Conservation (phyloP, 2,329 filamentous ascomycete species). For the Apiospora rasikravindrae region DNA sequence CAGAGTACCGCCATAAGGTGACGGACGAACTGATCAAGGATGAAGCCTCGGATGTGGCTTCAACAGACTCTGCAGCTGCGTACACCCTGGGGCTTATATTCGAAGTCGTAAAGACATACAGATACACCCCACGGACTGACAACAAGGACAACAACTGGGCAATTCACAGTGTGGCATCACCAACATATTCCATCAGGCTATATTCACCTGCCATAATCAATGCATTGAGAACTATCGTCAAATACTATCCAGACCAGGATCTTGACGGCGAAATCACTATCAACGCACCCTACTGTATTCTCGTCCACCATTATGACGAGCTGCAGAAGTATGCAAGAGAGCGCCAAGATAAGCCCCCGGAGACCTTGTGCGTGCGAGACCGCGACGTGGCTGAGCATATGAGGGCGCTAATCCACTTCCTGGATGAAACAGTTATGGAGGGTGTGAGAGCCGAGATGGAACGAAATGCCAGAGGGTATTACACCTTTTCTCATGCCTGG, state of each 20-base stretch:
- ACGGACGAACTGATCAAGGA: neutral
- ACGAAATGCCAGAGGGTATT: conserved; percentile 25
- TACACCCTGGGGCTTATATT: neutral
- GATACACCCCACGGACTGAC: neutral
- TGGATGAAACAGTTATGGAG: conserved; percentile 33
- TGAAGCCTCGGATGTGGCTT: neutral
- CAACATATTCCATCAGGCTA: neutral
- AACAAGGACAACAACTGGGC: neutral
- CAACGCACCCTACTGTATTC: conserved; percentile 31
- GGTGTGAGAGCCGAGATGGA: conserved; percentile 28
- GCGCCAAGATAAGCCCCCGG: neutral
- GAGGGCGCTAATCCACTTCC: conserved; percentile 27
- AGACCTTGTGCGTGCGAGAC: conserved; percentile 27
- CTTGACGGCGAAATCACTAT: conserved; percentile 28
- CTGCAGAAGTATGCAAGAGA: conserved; percentile 5
- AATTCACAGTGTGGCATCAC: neutral
- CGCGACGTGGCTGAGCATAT: conserved; percentile 25
- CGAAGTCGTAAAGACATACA: neutral
- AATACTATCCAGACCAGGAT: conserved; percentile 35
- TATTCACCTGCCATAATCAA: neutral
- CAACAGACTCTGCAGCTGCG: too few species aligned
- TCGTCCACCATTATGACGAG: conserved; percentile 38
- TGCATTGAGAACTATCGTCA: conserved; percentile 18
- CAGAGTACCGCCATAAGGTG: neutral
- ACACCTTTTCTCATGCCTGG: conserved; percentile 28